Evolutionary conservation across 1,284 basidiomycete genomes (phyloP).

Genomic region (Boletus holoroseus): DNA sequence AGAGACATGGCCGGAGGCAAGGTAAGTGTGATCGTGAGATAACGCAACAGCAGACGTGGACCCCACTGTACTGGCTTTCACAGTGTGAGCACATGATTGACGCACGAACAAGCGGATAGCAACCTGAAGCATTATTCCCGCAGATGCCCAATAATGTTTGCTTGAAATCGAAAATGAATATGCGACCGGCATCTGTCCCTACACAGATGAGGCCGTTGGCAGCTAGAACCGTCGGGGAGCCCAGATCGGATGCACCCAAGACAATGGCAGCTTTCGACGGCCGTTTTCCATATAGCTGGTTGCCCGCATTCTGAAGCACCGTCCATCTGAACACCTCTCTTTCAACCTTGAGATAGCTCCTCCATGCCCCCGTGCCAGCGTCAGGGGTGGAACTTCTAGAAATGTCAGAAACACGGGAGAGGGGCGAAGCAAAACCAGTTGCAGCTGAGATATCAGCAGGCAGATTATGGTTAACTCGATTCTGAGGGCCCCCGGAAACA

Average conservation of each 20-base stretch:
- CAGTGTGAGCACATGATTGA: conserved; percentile 18
- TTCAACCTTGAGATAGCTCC: conserved; percentile 29
- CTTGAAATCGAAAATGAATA: conserved; percentile 86
- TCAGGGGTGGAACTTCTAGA: conserved; percentile 60
- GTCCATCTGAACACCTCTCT: conserved; percentile 77
- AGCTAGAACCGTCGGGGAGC: conserved; percentile 75
- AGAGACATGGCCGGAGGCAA: conserved; percentile 83
- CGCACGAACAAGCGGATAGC: conserved; percentile 23
- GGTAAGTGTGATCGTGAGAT: conserved; percentile 90
- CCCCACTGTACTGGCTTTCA: conserved; percentile 58
- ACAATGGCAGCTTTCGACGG: conserved; percentile 57
- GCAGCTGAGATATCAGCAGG: conserved; percentile 39
- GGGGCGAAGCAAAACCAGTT: conserved; percentile 46
- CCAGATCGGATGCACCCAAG: conserved; percentile 52
- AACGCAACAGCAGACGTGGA: conserved; percentile 88
- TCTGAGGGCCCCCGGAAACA: conserved; percentile 51
- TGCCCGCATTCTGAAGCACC: conserved; percentile 56
- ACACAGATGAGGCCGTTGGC: conserved; percentile 88
- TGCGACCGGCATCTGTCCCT: conserved; percentile 76
- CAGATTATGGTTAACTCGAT: conserved; percentile 44
- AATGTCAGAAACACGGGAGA: conserved; percentile 66
- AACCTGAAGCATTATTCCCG: conserved; percentile 64
- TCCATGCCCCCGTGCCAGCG: conserved; percentile 23
- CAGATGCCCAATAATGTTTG: conserved; percentile 80
- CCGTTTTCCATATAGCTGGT: conserved; percentile 49